These are phyloP conservation scores for Curvularia hawaiiensis DNA, from an alignment of 2,329 filamentous ascomycete genomes.

Conservation along the genomic window DNA sequence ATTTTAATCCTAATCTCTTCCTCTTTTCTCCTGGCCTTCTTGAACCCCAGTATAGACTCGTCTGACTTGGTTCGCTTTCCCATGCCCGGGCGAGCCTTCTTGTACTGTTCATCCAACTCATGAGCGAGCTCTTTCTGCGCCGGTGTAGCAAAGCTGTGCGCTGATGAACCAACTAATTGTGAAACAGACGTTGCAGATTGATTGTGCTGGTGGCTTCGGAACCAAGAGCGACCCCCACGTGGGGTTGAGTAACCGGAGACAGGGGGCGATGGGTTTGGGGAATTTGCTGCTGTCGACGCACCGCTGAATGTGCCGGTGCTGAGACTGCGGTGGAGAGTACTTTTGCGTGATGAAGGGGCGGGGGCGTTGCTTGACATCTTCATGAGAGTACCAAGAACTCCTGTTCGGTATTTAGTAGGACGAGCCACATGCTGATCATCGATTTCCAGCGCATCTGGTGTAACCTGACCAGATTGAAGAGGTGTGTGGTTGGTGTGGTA, in stretches of 20 bases:
- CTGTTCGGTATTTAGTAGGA: slow-evolving; percentile 72
- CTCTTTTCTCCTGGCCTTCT: slow-evolving; percentile 47
- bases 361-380: slow-evolving; percentile 50
- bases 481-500: slow-evolving; percentile 36
- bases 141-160: slow-evolving; percentile 49
- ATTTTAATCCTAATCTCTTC: slow-evolving; percentile 64
- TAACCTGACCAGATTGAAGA: slow-evolving; percentile 53
- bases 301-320: slow-evolving; percentile 39
- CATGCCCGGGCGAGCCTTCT: slow-evolving; percentile 44
- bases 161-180: slow-evolving; percentile 52
- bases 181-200: slow-evolving; percentile 51
- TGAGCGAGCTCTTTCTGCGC: slow-evolving; percentile 49
- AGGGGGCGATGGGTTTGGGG: slow-evolving; percentile 48
- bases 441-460: slow-evolving; percentile 56
- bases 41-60: slow-evolving; percentile 46
- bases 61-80: slow-evolving; percentile 46
- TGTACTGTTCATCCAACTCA: slow-evolving; percentile 49
- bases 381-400: slow-evolving; percentile 73
- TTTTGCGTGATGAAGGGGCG: slow-evolving; percentile 10
- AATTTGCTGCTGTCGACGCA: slow-evolving; percentile 43
- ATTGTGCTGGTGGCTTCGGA: slow-evolving; percentile 38
- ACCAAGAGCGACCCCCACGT: slow-evolving; percentile 44
- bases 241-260: slow-evolving; percentile 52
- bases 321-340: slow-evolving; percentile 30
- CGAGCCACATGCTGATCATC: slow-evolving; percentile 69